Percentiles rank a stretch among this genome's conserved stretches.
phyloP scores from a whole-genome alignment of 2,329 filamentous ascomycete species.

The Nemania sp. region DNA sequence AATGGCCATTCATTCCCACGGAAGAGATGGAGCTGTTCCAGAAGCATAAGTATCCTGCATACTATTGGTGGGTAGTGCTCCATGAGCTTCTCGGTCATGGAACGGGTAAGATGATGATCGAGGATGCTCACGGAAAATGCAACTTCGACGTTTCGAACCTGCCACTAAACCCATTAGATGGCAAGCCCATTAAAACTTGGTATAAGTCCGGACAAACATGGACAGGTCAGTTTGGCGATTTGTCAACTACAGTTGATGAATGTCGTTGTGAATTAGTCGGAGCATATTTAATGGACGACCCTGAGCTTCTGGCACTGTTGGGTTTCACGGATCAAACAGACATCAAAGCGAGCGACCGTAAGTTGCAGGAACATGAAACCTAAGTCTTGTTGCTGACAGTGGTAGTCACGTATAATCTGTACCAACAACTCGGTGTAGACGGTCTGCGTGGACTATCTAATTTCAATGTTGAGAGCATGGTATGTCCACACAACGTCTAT shows the following conservation, averaged over 20 bases:
- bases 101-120: constrained; percentile 67
- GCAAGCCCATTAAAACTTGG: constrained; percentile 60
- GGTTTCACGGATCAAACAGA: constrained; percentile 43
- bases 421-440: constrained; percentile 47
- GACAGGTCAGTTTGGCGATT: constrained; percentile 65
- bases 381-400: constrained; percentile 32
- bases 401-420: constrained; percentile 47
- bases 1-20: constrained; percentile 60
- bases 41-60: constrained; percentile 65
- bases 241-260: constrained; percentile 62
- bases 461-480: constrained; percentile 42
- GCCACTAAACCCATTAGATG: constrained; percentile 60
- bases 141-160: constrained; percentile 66
- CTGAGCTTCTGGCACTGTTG: constrained; percentile 48
- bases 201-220: constrained; percentile 70
- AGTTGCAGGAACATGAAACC: constrained; percentile 20
- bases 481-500: constrained; percentile 25
- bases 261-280: constrained; percentile 49
- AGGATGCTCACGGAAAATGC: constrained; percentile 61
- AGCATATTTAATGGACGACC: constrained; percentile 49
- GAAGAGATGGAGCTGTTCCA: constrained; percentile 67
- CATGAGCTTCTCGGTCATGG: constrained; percentile 56
- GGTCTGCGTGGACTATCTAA: constrained; percentile 45
- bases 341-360: constrained; percentile 45
- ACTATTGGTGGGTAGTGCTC: constrained; percentile 66